Percentiles rank a stretch among this genome's conserved stretches.
phyloP scores from a whole-genome alignment of 148 eudicot genomes.

The Silene uniflora region DNA sequence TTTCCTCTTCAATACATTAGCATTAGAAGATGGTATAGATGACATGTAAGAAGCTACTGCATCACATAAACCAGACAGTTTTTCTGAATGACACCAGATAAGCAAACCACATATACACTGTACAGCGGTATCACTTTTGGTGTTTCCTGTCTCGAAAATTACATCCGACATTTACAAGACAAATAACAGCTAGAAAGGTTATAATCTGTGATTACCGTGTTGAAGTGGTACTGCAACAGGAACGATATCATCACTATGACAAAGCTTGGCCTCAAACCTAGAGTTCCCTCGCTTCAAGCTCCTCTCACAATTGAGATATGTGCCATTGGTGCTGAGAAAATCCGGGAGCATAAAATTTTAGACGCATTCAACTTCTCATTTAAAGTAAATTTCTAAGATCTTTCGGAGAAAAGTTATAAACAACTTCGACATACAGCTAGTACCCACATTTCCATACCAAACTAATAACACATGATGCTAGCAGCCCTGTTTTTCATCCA shows the following conservation, averaged over 20 bases:
- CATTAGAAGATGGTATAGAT: constrained; percentile 42
- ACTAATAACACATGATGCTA: background rate
- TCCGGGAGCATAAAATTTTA: constrained; percentile 22
- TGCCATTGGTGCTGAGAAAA: constrained; percentile 82
- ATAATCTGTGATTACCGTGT: constrained; percentile 47
- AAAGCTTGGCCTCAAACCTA: constrained; percentile 52
- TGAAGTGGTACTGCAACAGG: constrained; percentile 75
- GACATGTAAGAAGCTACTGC: background rate
- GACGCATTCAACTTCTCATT: constrained; percentile 1
- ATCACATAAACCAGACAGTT: background rate
- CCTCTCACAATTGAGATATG: constrained; percentile 77
- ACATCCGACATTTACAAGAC: background rate
- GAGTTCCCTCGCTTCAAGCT: constrained; percentile 60
- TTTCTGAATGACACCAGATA: background rate
- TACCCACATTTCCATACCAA: no score
- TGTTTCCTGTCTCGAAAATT: background rate
- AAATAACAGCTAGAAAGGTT: background rate
- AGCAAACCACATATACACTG: background rate
- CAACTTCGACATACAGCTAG: no score
- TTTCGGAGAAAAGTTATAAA: no score
- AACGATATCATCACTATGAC: constrained; percentile 84
- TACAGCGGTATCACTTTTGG: background rate
- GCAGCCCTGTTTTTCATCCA: background rate
- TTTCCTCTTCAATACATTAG: constrained; percentile 62
- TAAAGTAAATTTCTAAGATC: constrained; percentile 1